phyloP scores from a whole-genome alignment of 2,329 filamentous ascomycete genomes.

The Trichoderma pleuroti region DNA sequence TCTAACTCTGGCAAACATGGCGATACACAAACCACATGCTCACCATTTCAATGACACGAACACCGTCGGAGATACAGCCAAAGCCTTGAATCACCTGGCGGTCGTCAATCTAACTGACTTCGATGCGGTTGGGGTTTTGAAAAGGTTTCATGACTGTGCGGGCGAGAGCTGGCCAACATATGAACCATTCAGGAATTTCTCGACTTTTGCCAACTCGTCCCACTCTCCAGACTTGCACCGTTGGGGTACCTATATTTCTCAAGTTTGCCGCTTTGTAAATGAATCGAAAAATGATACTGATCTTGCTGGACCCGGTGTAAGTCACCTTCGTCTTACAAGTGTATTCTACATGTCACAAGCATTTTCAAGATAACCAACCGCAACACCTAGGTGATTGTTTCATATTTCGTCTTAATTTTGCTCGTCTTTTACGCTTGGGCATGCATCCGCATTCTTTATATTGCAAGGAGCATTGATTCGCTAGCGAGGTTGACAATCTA shows the following conservation, averaged over 20 bases:
- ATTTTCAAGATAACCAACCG: neutral
- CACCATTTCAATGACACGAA: neutral
- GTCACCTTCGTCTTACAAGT: neutral
- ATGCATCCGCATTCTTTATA: neutral
- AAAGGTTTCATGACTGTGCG: neutral
- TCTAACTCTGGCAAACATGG: conserved; percentile 1
- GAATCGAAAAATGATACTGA: neutral
- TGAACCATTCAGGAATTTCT: neutral
- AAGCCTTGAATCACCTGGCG: neutral
- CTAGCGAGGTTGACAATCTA: neutral
- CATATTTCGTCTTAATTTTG: neutral
- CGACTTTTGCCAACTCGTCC: neutral
- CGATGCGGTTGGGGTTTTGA: neutral
- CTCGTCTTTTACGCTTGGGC: conserved; percentile 2
- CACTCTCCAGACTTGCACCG: neutral
- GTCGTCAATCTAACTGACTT: neutral
- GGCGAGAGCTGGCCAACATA: neutral
- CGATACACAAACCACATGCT: neutral
- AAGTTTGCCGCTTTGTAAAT: neutral
- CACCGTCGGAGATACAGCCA: neutral
- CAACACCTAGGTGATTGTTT: neutral
- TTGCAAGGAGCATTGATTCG: neutral
- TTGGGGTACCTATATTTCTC: neutral
- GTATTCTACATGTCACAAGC: neutral
- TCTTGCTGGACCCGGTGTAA: conserved; percentile 14